Base-by-base conservation (phyloP, 75 land plant species). In the Adiantum capillusveneris region DNA sequence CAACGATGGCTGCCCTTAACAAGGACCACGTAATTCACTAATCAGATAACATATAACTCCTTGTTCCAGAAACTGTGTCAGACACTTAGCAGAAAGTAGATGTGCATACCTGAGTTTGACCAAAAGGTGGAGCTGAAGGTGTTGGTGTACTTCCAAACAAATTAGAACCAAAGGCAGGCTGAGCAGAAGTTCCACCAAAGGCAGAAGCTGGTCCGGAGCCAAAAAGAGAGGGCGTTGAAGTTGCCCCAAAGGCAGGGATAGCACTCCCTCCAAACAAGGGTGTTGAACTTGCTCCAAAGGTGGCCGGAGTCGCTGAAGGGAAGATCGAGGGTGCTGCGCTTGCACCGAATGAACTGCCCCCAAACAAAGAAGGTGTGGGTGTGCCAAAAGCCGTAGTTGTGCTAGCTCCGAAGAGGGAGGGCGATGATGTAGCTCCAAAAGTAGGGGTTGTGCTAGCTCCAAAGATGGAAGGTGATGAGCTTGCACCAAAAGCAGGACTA, bases 181-280 rank as follows among this genome's bases (percentile, higher is more conserved):
- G 43, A 30, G 70, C 28, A 52, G 61, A 31, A 57, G 77, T 31
- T 31, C 26, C 45, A 57, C 46, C 29, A 57, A 64, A 64, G 57
- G 63, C 44, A 50, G 59, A 27, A 62, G 64, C 59, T 29, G 50
- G 54, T 53, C 31, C 26, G 6, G n/a, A 31, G 31, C 31, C 31
- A 17, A 34, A 21, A 18, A 16, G 21, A 3, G 57, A 27, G 2
- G 57, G 57, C 21, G 57, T 27, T 55, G 57, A 72, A 21, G 55
- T 55, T 0, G 61, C 73, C 22, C 69, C 72, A 3, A 71, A 68
- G 6, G 45, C 44, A 25, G 26, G 45, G 14, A 26, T 68, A 56
- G 65, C 21, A 24, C 55, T 29, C 22, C 46, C 53, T 17, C 74
- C 78, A 53, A 79, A 79, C 14, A 71, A 70, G 44, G 78, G 69